Base-by-base conservation (phyloP, 2,329 filamentous ascomycete species). In the Clathrospora elynae region DNA sequence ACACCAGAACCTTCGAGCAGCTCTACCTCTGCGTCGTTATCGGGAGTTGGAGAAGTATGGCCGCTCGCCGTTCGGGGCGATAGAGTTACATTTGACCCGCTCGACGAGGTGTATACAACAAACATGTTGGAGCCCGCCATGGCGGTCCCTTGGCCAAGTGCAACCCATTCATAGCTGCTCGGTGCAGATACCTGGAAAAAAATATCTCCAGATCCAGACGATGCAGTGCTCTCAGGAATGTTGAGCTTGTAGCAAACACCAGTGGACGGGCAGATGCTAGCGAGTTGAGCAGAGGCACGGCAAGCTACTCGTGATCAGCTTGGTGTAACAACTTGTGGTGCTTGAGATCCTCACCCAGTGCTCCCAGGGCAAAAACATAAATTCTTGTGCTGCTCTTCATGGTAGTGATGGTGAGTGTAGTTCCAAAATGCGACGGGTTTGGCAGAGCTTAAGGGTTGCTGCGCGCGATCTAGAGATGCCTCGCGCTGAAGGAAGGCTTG, bases 101-200 rank as follows among this genome's bases (percentile, higher is more conserved):
- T 66, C 25, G 73, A 67, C 17, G 75, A 73, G n/a, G 77, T 73
- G 54, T 84, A 84, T 5, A 82, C 70, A 29, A 83, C 67, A 57
- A 84, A 83, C 32, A 84, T 82, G 60, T 82, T 81, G 5, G 81
- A 64, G 14, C 75, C 76, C 11, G 62, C 52, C 81, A 84, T 84
- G 13, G 61, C 51, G 2, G 53, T 68, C 17, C 81, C 81, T 59
- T 83, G 79, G 6, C 80, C 81, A 3, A 84, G 62, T 3, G 73
- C 77, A 22, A 81, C 73, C 77, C 78, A 84, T 64, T 75, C 64
- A 57, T 79, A 75, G 5, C 61, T 71, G 26, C 72, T 74, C 2
- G 81, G 79, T 3, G 77, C 78, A 31, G 73, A 75, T 35, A 84
- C 72, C 45, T 81, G 79, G 56, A 84, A 77, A 64, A 75, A 84